Evolutionary conservation across 306 rosid genomes (phyloP), one percentile per base, ranked within the genome.

Genomic region (Citrullus amarus): DNA sequence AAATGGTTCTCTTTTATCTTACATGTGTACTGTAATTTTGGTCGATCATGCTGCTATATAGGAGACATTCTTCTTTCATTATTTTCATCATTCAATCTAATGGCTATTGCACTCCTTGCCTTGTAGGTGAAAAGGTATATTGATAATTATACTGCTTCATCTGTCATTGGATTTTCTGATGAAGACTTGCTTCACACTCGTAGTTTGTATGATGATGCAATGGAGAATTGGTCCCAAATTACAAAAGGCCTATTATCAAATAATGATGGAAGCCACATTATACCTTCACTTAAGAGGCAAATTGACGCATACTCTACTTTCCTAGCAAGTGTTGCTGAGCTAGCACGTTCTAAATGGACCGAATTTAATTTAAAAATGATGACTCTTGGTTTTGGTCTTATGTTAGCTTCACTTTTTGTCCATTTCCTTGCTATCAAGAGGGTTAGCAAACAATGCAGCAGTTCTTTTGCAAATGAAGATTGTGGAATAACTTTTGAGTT

Each of bases 321-420:
- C 79, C 88, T 92, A 74, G 79, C 89, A 74, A 86, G 85, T 9
- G 88, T 92, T 14, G 93, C 96, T 17, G 96, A 92, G 85, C 91
- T 92, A 69, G 98, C 98, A 67, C 97, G 98, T 72, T 89, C 93
- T 63, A 95, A 95, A 84, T 95, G 98, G 98, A 95, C 96, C 0
- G 97, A 95, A 88, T 95, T 95, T 89, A 88, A 92, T 85, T 86
- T 95, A 62, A 87, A 67, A 69, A 84, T 89, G 90, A 95, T 95
- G 98, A 89, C 85, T 54, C 25, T 83, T 82, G 98, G 98, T 80
- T 88, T 92, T 30, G 85, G 89, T 85, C 78, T 92, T 79, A 88
- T 95, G 97, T 39, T 92, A 66, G 32, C 88, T 20, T 89, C 98
- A 39, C 86, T 95, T 77, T 25, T 84, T 68, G 38, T 88, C 84